These are phyloP conservation scores for Xylariaceae sp. DNA, from an alignment of 2,329 filamentous ascomycete species.

Conservation along the genomic window DNA sequence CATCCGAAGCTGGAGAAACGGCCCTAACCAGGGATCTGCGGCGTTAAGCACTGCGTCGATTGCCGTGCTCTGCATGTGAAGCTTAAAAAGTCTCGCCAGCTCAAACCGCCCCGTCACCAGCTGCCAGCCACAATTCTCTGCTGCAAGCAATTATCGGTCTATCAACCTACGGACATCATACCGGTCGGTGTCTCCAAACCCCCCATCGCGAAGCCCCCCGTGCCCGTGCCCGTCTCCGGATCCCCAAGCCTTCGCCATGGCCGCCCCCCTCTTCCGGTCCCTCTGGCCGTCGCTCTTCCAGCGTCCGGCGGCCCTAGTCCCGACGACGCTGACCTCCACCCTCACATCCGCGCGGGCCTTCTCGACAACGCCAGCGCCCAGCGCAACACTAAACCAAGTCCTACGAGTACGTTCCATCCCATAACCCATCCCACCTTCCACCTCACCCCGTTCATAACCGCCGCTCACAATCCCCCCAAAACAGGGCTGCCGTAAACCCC, in stretches of 20 bases:
- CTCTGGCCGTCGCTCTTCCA: constrained; percentile 29
- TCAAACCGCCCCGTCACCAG: constrained; percentile 6
- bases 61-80: not conserved
- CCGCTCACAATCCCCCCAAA: not conserved
- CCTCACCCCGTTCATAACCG: not conserved
- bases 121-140: not conserved
- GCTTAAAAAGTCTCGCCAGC: too few species aligned
- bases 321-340: constrained; percentile 19
- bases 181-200: too few species aligned
- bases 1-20: not conserved
- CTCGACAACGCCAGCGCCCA: constrained; percentile 50
- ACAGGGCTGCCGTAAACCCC: constrained; percentile 69
- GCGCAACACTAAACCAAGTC: constrained; percentile 69
- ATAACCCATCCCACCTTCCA: not conserved
- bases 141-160: not conserved
- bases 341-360: constrained; percentile 40
- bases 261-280: constrained; percentile 29
- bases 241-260: constrained; percentile 23
- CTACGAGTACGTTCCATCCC: constrained; percentile 44
- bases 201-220: not conserved
- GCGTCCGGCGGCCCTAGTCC: constrained; percentile 27
- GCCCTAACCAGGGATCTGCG: too few species aligned
- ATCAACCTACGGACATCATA: too few species aligned
- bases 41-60: not conserved
- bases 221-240: not conserved